Percentiles rank a stretch among this genome's conserved stretches.
Evolutionary conservation across 805 yeast species (phyloP).

Genomic region (Torulaspora delbrueckii): DNA sequence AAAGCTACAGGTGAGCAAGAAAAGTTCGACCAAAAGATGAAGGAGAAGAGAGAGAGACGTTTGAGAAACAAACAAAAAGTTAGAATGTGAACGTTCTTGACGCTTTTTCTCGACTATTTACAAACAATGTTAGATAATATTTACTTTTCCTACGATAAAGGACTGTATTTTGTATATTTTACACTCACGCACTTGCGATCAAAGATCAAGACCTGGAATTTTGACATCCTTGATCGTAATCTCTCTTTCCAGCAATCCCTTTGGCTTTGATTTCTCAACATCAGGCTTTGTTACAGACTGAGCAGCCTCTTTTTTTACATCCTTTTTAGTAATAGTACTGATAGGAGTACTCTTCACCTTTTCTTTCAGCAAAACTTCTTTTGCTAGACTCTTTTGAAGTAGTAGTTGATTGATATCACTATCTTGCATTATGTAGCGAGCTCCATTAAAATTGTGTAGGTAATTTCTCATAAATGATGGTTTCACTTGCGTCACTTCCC

Average conservation of each 20-base stretch:
- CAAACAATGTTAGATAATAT: conserved; percentile 2
- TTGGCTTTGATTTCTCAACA: conserved; percentile 5
- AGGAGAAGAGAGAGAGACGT: conserved; percentile 78
- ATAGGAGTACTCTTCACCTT: not conserved
- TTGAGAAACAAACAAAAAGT: conserved; percentile 57
- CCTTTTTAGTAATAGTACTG: not conserved
- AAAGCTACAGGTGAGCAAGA: conserved; percentile 69
- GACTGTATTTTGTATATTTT: not conserved
- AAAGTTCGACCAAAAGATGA: conserved; percentile 70
- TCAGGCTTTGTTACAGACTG: conserved; percentile 1
- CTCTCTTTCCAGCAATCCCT: conserved; percentile 17
- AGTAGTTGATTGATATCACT: conserved; percentile 23
- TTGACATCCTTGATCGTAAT: conserved; percentile 26
- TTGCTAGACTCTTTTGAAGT: conserved; percentile 11
- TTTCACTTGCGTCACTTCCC: conserved; percentile 68
- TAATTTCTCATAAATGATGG: conserved; percentile 81
- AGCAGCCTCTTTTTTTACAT: not conserved
- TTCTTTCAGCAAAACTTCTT: conserved; percentile 8
- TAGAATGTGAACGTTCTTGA: conserved; percentile 24
- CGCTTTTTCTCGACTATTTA: conserved; percentile 5
- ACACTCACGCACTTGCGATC: not conserved
- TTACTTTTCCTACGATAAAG: not conserved
- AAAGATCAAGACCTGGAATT: conserved; percentile 30
- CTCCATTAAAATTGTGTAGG: conserved; percentile 67
- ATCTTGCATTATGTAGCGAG: conserved; percentile 52